These are phyloP conservation scores for Filosporella fistucella DNA, from an alignment of 495 filamentous ascomycete species.

Conservation along the genomic window DNA sequence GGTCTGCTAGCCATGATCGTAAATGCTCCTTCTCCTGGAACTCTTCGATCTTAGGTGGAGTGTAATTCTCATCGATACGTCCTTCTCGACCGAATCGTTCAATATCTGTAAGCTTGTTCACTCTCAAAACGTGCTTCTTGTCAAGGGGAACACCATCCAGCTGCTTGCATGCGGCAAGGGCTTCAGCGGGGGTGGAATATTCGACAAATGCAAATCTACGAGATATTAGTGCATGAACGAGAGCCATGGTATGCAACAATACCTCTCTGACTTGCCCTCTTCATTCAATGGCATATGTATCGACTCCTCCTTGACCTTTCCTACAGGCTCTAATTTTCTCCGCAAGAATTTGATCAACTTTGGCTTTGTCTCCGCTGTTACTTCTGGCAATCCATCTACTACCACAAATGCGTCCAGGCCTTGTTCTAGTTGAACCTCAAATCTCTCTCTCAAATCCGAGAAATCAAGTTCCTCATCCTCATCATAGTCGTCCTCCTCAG, in stretches of 20 bases:
- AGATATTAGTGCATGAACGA: background rate
- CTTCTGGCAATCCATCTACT: constrained; percentile 85
- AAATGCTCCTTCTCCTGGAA: constrained; percentile 93
- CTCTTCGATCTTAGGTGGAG: constrained; percentile 66
- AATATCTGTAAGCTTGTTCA: constrained; percentile 98
- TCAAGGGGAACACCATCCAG: constrained; percentile 82
- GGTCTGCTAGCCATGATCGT: constrained; percentile 85
- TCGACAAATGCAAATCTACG: constrained; percentile 92
- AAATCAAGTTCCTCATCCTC: constrained; percentile 92
- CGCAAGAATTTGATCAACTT: constrained; percentile 93
- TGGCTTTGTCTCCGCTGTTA: constrained; percentile 75
- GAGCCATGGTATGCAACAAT: background rate
- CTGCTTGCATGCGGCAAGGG: constrained; percentile 77
- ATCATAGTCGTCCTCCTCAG: constrained; percentile 84
- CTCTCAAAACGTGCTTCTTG: constrained; percentile 88
- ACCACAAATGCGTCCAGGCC: constrained; percentile 94
- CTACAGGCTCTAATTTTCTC: constrained; percentile 81
- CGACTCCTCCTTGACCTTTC: constrained; percentile 77
- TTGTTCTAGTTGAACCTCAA: constrained; percentile 91
- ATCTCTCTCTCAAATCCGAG: constrained; percentile 86
- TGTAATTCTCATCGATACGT: constrained; percentile 84
- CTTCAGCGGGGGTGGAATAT: constrained; percentile 89
- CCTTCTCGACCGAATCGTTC: constrained; percentile 94
- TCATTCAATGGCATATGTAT: constrained; percentile 91
- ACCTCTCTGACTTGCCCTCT: constrained; percentile 79